A percentile compares a stretch with the other conserved stretches of the same genome.
Conservation (phyloP, 2,329 filamentous ascomycete species). For the Fusarium sp. region DNA sequence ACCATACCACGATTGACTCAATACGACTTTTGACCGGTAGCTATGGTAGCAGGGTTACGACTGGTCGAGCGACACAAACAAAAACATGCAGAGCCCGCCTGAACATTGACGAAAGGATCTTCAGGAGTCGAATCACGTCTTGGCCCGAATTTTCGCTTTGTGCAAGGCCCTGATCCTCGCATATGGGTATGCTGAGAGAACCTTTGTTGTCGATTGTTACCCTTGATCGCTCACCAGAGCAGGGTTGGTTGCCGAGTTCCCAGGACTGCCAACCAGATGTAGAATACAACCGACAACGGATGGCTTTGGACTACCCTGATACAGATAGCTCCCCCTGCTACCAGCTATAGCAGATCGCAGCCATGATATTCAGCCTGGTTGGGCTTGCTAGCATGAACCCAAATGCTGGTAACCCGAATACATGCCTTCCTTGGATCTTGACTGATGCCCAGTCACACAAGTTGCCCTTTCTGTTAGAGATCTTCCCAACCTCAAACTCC, state of each 20-base stretch:
- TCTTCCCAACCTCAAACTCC: slow-evolving; percentile 11
- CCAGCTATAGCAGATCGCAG: slow-evolving; percentile 6
- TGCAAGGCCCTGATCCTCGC: background rate
- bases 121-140: slow-evolving; percentile 11
- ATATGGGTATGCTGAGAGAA: background rate
- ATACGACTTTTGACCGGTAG: slow-evolving; percentile 10
- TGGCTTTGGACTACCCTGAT: background rate
- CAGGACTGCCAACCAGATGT: background rate
- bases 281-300: background rate
- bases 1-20: background rate
- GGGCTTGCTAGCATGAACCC: slow-evolving; percentile 4
- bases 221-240: background rate
- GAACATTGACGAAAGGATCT: slow-evolving; percentile 4
- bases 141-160: slow-evolving; percentile 10
- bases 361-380: slow-evolving; percentile 6
- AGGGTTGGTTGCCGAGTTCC: background rate
- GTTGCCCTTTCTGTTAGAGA: slow-evolving; percentile 17
- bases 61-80: slow-evolving; percentile 11
- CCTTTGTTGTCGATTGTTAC: background rate
- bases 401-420: slow-evolving; percentile 16
- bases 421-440: background rate
- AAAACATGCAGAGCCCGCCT: background rate
- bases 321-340: slow-evolving; percentile 1
- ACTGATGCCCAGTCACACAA: slow-evolving; percentile 14
- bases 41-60: slow-evolving; percentile 6